Evolutionary conservation across 345 rosid species (phyloP), one percentile per base, ranked within the genome.

Genomic region (Bruguiera sexangula): DNA sequence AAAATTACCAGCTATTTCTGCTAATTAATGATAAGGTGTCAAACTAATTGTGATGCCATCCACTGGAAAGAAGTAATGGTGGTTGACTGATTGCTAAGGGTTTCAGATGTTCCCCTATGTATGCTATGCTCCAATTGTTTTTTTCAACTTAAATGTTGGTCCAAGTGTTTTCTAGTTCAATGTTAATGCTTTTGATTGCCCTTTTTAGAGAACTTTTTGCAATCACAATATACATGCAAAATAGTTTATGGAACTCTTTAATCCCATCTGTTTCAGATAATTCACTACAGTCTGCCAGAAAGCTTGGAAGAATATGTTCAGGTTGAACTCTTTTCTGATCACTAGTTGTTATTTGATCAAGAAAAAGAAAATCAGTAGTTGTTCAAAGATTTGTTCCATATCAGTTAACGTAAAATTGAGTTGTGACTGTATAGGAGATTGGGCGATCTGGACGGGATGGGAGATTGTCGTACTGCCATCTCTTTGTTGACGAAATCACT

Each of bases 371-470:
- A 70, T 3, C 57, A 61, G 30, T 30, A 50, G 16, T 46, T 67
- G 29, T 69, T 72, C 70, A 48, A 29, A 43, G 20, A 72, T 60
- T 69, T 65, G 6, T 46, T 75, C 76, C 77, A 19, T 62, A 21
- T 58, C 29, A 48, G 8, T 61, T 58, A 54, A 64, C 60, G 64
- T 16, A 69, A 68, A 32, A 65, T 63, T 77, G 62, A 71, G 50
- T 63, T 56, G 24, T 68, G 29, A 43, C 76, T 64, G 9, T 67
- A 34, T 71, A 95, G 99, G 99, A 88, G 83, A 88, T 85, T 74
- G 99, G 99, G 5, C 93, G 97, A 63, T 95, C 97, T 75, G 99
- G 99, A 79, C 85, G 99, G 11, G 96, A 95, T 72, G 99, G 97
- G 66, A 81, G 89, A 70, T 78, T 86, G 80, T 84, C 97, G 55